Base-by-base conservation (phyloP, 2,329 filamentous ascomycete genomes). In the Allantophomopsis cytisporea region DNA sequence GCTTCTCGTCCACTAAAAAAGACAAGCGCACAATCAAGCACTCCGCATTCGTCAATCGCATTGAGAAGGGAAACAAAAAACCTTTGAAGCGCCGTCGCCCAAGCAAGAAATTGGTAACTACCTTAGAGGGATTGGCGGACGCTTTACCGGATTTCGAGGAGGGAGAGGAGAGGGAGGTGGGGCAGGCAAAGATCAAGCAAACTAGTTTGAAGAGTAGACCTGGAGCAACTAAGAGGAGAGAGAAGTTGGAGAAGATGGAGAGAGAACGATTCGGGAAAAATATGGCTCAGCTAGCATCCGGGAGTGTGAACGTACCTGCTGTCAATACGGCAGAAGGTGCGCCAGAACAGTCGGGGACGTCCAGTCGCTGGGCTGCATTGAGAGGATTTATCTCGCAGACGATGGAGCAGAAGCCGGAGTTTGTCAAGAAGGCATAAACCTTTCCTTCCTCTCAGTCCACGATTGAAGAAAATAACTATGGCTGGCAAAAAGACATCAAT, bases 361-460 rank as follows among this genome's bases (percentile, higher is more conserved):
- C 71, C 8, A 75, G 68, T 51, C 66, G 83, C 40, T 95, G 86
- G 82, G 82, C 82, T 21, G 85, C 86, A 13, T 57, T 96, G 58
- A 75, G 88, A 50, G 77, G 69, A 8, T 93, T 89, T 54, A 93
- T 95, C 38, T 80, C 83, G 2, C 71, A 79, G 33, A 95, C 85
- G 1, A 85, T 94, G 78, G 85, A 94, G 62, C 82, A 85, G 59
- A 89, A 89, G 50, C 76, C 81, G 12, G 83, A 81, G 3, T 94
- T 94, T 45, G 46, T 45, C 34, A 49, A 50, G 43, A 43, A 45
- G 32, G 44, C 23, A 28, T 28, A 28, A 28, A 28, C 23, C 23
- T 44, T 41, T 37, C 17, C 32, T 37, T 28, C 23, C 23, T 12
- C 23, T 12, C 11, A 28, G 10, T 28, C 11, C 10, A 10, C 23